Evolutionary conservation across 208 protist species (phyloP).

Genomic region (Porcisia deanei): DNA sequence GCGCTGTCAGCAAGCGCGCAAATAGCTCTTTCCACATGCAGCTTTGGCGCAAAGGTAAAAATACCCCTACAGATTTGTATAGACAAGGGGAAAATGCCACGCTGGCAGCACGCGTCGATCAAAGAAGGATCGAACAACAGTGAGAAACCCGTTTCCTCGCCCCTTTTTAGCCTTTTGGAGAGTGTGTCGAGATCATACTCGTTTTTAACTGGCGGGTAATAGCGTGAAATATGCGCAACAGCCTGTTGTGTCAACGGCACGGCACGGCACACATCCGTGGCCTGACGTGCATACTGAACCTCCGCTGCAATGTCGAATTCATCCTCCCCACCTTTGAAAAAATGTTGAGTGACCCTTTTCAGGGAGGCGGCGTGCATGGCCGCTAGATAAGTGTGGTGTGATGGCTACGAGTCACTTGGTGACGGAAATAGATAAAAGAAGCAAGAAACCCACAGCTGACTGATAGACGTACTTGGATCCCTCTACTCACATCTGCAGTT

Average conservation of each 20-base stretch:
- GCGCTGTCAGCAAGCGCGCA: conserved; percentile 34
- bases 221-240: conserved; percentile 34
- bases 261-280: conserved; percentile 34
- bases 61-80: conserved; percentile 23
- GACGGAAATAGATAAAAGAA: not conserved
- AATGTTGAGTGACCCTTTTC: conserved; percentile 14
- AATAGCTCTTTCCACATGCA: conserved; percentile 57
- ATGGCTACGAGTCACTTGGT: not conserved
- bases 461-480: not conserved
- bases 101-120: conserved; percentile 67
- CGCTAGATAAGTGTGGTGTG: not conserved
- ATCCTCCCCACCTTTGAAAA: not conserved
- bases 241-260: conserved; percentile 22
- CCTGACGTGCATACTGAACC: conserved; percentile 23
- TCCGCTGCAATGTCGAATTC: conserved; percentile 35
- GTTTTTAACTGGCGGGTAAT: conserved; percentile 36
- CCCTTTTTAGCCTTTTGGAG: conserved; percentile 23
- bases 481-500: not conserved
- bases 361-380: conserved; percentile 26
- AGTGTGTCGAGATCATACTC: conserved; percentile 49
- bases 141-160: conserved; percentile 66
- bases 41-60: conserved; percentile 71
- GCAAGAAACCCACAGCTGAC: not conserved
- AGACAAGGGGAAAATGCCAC: conserved; percentile 77
- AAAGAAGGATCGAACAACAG: conserved; percentile 67